Conservation (phyloP, 768 basidiomycete genomes). For the Nevesoporus exiguus region DNA sequence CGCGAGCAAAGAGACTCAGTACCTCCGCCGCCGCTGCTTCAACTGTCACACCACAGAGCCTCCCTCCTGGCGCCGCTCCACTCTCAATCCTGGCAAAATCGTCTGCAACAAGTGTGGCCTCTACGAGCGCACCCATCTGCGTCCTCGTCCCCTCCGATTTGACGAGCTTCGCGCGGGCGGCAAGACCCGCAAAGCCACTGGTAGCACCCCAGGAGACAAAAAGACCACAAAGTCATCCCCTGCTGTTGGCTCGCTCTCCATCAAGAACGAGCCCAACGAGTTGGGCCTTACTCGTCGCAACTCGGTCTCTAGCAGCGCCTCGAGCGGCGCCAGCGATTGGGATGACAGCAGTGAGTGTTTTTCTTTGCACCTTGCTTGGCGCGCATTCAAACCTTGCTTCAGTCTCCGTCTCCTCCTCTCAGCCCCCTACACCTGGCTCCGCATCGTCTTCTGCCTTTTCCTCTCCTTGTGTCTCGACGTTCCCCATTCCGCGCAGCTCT, state of each 20-base stretch:
- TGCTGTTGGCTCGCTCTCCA: constrained; percentile 35
- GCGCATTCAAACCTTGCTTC: not conserved
- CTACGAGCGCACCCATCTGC: constrained; percentile 85
- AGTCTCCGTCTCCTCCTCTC: constrained; percentile 34
- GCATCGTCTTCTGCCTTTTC: constrained; percentile 65
- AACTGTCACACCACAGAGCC: constrained; percentile 93
- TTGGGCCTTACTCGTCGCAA: constrained; percentile 50
- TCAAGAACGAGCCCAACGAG: constrained; percentile 67
- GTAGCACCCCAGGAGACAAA: constrained; percentile 26
- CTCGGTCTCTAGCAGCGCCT: constrained; percentile 56
- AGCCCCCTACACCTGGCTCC: constrained; percentile 37
- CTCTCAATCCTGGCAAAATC: constrained; percentile 88
- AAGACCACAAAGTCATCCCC: constrained; percentile 34
- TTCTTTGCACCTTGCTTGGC: not conserved
- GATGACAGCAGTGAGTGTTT: constrained; percentile 65
- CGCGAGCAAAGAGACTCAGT: constrained; percentile 87
- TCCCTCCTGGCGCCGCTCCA: constrained; percentile 82
- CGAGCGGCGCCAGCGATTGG: constrained; percentile 68
- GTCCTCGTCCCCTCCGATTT: constrained; percentile 79
- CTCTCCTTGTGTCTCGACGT: constrained; percentile 58
- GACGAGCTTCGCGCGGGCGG: constrained; percentile 86
- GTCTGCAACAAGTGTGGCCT: constrained; percentile 94
- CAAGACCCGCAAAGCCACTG: constrained; percentile 60
- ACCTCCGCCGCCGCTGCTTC: constrained; percentile 82
- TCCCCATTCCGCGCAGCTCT: constrained; percentile 57